Base-by-base conservation (phyloP, 805 yeast genomes). In the Metschnikowia noctiluminum region DNA sequence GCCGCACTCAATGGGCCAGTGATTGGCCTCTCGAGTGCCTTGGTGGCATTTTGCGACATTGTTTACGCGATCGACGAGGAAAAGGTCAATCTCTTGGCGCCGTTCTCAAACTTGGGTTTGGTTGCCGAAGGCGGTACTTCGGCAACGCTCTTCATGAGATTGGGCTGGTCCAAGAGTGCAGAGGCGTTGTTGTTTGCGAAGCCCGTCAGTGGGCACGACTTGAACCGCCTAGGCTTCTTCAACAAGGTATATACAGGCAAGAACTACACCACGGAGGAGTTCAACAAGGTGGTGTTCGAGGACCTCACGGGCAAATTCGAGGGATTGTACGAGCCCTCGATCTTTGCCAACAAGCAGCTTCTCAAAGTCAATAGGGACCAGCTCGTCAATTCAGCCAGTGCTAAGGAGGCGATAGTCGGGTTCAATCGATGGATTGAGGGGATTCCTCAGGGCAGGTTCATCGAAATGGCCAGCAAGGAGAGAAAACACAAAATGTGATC, bases 1-100 rank as follows among this genome's bases (percentile, higher is more conserved):
- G 80, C 81, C 39, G 91, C 89, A 3, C 72, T 89, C 49, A 89
- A 89, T 62, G 97, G 97, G 0, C 96, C 97, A 0, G 95, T 82
- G 6, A 78, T 89, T 50, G 97, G 97, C 0, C 74, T 89, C 50
- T 72, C 83, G 31, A 81, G 91, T 2, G 89, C 90, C 0, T 64
- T 89, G 45, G 83, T 88, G 11, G 79, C 85, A n/a, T 68, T 86
- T 46, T 81, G 87, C 65, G 97, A 89, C 66, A 73, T 89, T 50
- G 74, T 89, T 9, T 89, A 87, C 61, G 84, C 85, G 12, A 78
- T 76, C 55, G 80, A 83, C 58, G 78, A 75, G 40, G 70, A 76
- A 35, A 76, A 79, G 43, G 78, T 82, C 51, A 82, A 68, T 60
- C 61, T 89, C 53, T 77, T 84, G 59, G 77, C 83, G 13, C 96